A percentile compares a stretch with the other conserved stretches of the same genome.
Evolutionary conservation across 352 stramenopile genomes (phyloP).

Genomic region (Phytophthora europaea): DNA sequence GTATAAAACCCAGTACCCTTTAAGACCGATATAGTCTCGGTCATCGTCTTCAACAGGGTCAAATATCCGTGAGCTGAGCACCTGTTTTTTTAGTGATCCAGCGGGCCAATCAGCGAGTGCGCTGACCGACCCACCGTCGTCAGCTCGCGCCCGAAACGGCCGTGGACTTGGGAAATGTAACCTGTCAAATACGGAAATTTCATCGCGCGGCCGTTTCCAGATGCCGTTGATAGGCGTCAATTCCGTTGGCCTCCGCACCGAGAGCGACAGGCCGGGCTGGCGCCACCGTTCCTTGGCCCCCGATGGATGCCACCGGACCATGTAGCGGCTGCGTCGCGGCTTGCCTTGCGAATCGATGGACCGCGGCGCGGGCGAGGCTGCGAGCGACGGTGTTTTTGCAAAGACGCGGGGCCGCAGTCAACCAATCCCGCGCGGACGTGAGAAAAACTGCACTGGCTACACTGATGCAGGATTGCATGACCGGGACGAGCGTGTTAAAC

Average conservation of each 20-base stretch:
- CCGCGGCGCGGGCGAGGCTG: neutral
- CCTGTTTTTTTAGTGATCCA: slow-evolving; percentile 14
- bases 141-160: slow-evolving; percentile 12
- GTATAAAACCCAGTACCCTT: neutral
- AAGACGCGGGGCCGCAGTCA: slow-evolving; percentile 33
- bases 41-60: slow-evolving; percentile 7
- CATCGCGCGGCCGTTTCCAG: neutral
- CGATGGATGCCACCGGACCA: neutral
- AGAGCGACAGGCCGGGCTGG: slow-evolving; percentile 26
- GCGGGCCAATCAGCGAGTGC: slow-evolving; percentile 17
- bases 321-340: neutral
- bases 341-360: neutral
- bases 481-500: slow-evolving; percentile 18
- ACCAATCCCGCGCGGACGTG: neutral
- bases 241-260: slow-evolving; percentile 24
- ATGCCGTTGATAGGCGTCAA: slow-evolving; percentile 11
- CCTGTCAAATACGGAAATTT: slow-evolving; percentile 24
- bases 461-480: slow-evolving; percentile 30
- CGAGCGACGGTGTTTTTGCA: slow-evolving; percentile 8
- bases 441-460: slow-evolving; percentile 23
- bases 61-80: slow-evolving; percentile 1
- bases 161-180: neutral
- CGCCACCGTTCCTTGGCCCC: slow-evolving; percentile 1
- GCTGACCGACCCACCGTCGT: slow-evolving; percentile 13
- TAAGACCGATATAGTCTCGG: neutral